phyloP scores from a whole-genome alignment of 1,139 yeast species.

The Taphrina wiesneri region DNA sequence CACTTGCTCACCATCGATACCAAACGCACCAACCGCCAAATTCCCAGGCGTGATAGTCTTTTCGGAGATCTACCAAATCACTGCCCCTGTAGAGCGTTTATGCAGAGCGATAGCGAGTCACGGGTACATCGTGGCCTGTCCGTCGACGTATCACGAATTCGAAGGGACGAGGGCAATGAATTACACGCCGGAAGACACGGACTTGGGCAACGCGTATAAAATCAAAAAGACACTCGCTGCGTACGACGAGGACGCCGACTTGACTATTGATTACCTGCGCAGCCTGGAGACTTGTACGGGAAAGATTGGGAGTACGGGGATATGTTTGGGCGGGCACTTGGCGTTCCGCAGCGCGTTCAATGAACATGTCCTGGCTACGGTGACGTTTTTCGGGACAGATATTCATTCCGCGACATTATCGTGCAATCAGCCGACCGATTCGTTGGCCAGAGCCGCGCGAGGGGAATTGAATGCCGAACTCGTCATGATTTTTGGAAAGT shows the following conservation, averaged over 20 bases:
- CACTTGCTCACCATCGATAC: conserved; percentile 66
- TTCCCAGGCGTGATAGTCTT: conserved; percentile 80
- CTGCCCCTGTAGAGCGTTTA: conserved; percentile 72
- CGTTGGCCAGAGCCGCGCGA: conserved; percentile 55
- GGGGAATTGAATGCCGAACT: conserved; percentile 57
- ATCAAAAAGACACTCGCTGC: conserved; percentile 66
- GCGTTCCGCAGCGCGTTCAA: conserved; percentile 75
- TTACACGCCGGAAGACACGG: conserved; percentile 74
- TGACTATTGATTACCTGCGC: conserved; percentile 64
- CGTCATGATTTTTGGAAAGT: conserved; percentile 63
- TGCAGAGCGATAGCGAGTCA: conserved; percentile 78
- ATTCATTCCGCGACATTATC: conserved; percentile 70
- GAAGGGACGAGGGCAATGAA: conserved; percentile 63
- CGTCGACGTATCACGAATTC: conserved; percentile 77
- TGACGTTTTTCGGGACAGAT: conserved; percentile 80
- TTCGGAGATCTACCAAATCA: conserved; percentile 70
- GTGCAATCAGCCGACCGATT: conserved; percentile 62
- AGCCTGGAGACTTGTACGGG: conserved; percentile 68
- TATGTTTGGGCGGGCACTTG: conserved; percentile 84
- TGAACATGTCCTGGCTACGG: conserved; percentile 63
- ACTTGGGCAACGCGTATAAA: conserved; percentile 69
- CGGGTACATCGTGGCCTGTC: conserved; percentile 76
- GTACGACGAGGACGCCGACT: conserved; percentile 71
- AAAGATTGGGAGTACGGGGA: conserved; percentile 76
- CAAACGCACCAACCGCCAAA: conserved; percentile 70